Evolutionary conservation across 345 rosid genomes (phyloP).

Genomic region (Xanthoceras sorbifolium): DNA sequence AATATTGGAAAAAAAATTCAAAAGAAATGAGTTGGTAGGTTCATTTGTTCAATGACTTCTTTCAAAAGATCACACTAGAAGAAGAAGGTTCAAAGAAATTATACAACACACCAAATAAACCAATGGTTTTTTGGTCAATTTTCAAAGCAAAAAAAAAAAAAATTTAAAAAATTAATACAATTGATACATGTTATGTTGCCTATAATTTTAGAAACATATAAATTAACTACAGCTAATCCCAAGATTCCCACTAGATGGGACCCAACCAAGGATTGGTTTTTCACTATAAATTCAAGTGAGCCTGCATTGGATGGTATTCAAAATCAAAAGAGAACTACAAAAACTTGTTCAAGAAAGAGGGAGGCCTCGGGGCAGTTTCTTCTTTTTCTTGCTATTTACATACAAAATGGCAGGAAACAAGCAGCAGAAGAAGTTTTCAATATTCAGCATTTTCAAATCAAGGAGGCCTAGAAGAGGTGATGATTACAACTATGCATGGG

Average conservation of each 20-base stretch:
- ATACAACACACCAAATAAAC: background rate
- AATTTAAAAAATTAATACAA: background rate
- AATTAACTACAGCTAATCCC: background rate
- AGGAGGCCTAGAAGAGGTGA: slow-evolving; percentile 33
- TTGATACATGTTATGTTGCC: background rate
- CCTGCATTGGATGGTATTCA: background rate
- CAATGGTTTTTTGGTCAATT: background rate
- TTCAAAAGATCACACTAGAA: background rate
- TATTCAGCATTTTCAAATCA: slow-evolving; percentile 41
- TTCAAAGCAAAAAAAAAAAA: background rate
- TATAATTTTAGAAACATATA: background rate
- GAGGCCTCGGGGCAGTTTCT: too few species aligned
- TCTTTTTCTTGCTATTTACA: too few species aligned
- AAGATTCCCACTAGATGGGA: background rate
- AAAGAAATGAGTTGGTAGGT: background rate
- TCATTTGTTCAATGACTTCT: background rate
- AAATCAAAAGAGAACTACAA: background rate
- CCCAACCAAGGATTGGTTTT: background rate
- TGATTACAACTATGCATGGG: slow-evolving; percentile 1
- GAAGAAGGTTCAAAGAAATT: background rate
- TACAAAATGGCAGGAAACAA: slow-evolving; percentile 44
- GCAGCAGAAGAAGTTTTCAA: slow-evolving; percentile 33
- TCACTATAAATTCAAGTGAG: background rate
- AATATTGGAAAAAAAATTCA: background rate
- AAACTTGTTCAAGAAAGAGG: background rate